Evolutionary conservation across 208 protist species (phyloP), one percentile per base, ranked within the genome.

Genomic region (Naegleria gruberi): DNA sequence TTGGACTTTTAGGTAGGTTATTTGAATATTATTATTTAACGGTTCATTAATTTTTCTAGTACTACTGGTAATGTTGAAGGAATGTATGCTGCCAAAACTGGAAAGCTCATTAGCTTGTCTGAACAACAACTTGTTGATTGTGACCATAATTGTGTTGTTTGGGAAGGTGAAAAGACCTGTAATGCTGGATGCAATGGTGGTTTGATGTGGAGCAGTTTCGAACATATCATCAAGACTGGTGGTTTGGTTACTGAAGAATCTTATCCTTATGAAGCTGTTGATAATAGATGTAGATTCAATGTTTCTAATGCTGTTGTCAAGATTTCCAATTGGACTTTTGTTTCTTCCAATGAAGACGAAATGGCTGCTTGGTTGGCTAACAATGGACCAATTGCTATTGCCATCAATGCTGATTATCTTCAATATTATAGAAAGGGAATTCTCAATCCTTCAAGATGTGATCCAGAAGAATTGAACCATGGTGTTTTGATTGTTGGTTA

Each of bases 401-500:
- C 90, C 40, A 94, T 96, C 47, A 92, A 96, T 91, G 94, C 94
- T 40, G 47, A 51, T 82, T 47, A 8, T 81, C 90, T 89, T 46
- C 90, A 92, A 89, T 94, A 86, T 45, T 96, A 96, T 93, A 74
- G n/a, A 17, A 81, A 65, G n/a, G 94, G 94, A 85, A 89, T 95
- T 45, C 30, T 91, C 40, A 40, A 41, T 30, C 15, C 40, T n/a
- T 19, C 40, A 10, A n/a, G 81, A 84, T 84, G 81, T 44, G 26
- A 40, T n/a, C 81, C 81, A 84, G n/a, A 84, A 26, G 40, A 10
- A 40, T 92, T 97, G 89, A 94, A 97, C 92, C 96, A 97, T 94
- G 96, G 95, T 86, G 95, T 97, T 81, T 94, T 97, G 42, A 91
- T 97, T 81, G 96, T 97, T 81, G 95, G 95, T 89, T 96, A 95